phyloP scores from a whole-genome alignment of 1,139 yeast genomes.

The Magnusiomyces sp. region DNA sequence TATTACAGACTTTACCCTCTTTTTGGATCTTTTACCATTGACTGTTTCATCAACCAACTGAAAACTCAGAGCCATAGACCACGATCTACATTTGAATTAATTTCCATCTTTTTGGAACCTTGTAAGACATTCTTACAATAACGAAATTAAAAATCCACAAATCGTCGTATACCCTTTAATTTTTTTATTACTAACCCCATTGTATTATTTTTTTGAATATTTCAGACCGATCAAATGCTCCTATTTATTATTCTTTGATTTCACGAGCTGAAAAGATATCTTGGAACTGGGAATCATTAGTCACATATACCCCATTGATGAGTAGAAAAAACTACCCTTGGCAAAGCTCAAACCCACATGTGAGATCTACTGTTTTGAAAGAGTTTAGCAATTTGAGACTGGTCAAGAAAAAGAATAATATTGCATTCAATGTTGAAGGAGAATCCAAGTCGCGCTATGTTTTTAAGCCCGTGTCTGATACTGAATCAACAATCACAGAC shows the following conservation, averaged over 20 bases:
- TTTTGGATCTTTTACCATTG: neutral
- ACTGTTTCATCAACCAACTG: neutral
- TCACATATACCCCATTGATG: neutral
- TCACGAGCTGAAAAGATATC: neutral
- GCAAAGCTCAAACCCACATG: conserved; percentile 3
- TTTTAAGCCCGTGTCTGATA: no score
- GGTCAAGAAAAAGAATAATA: no score
- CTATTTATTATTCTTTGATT: neutral
- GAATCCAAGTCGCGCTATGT: no score
- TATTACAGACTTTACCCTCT: neutral
- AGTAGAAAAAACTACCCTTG: neutral
- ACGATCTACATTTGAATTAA: neutral
- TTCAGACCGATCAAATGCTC: neutral
- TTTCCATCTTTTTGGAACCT: neutral
- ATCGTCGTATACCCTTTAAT: neutral
- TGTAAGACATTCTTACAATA: neutral
- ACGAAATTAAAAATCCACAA: neutral
- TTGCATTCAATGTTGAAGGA: no score
- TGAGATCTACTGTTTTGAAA: neutral
- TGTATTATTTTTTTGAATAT: neutral
- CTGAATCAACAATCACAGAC: no score
- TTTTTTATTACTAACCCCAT: neutral
- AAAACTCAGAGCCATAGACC: conserved; percentile 1
- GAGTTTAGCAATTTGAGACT: no score
- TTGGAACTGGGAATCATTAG: neutral